Conservation (phyloP, 164 flowering plant species). For the Litsea cubeba region DNA sequence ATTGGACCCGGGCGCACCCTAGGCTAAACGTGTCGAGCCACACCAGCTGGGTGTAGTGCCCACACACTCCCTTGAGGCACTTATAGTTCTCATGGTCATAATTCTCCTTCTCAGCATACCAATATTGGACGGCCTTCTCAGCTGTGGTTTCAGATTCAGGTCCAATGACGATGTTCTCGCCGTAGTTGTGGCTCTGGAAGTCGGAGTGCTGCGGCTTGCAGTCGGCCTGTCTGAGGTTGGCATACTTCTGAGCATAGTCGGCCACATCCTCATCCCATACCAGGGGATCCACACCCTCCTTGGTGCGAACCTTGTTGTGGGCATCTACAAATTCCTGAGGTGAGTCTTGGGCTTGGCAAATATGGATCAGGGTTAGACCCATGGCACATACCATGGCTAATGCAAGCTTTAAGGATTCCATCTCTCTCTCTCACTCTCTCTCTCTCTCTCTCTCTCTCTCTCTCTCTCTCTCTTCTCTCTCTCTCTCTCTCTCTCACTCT, state of each 20-base stretch:
- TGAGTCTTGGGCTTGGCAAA: constrained; percentile 28
- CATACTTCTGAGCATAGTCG: constrained; percentile 29
- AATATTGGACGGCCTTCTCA: constrained; percentile 4
- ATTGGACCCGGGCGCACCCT: constrained; percentile 20
- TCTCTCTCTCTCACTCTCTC: no score
- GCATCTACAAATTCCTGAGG: constrained; percentile 30
- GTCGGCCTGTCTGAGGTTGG: constrained; percentile 15
- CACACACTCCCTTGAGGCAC: constrained; percentile 24
- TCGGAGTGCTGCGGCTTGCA: constrained; percentile 31
- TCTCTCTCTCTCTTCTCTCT: no score
- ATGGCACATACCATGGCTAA: constrained; percentile 5
- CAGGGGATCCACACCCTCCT: constrained; percentile 27
- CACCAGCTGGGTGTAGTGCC: constrained; percentile 47
- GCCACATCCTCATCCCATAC: constrained; percentile 33
- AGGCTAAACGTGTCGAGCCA: constrained; percentile 34
- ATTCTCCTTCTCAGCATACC: background rate
- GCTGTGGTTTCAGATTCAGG: constrained; percentile 3
- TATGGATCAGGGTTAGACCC: background rate
- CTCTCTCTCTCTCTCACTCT: no score
- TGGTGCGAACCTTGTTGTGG: constrained; percentile 33
- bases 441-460: no score
- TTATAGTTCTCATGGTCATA: constrained; percentile 17
- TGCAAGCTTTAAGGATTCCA: background rate
- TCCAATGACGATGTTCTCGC: constrained; percentile 21
- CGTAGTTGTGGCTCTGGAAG: constrained; percentile 19